Percentiles rank a stretch among this genome's conserved stretches.
These are phyloP conservation scores for Tetrapisispora pingtungensis DNA, from an alignment of 805 yeast genomes.

Conservation along the genomic window DNA sequence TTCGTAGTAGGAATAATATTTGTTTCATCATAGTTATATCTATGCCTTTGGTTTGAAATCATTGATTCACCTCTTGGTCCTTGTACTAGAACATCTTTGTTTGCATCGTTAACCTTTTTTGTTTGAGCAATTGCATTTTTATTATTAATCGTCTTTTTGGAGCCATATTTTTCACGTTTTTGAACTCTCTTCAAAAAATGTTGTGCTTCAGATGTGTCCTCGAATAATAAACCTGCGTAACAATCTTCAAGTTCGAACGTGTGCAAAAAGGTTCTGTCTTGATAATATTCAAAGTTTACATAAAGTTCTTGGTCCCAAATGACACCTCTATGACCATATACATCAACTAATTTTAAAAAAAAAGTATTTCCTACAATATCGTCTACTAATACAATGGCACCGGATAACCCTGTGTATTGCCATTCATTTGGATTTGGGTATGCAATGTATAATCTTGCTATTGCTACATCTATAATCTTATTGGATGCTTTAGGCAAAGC, in stretches of 20 bases:
- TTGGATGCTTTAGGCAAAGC: slow-evolving; percentile 82
- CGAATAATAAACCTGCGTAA: slow-evolving; percentile 75
- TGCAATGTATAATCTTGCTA: slow-evolving; percentile 83
- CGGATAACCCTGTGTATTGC: slow-evolving; percentile 81
- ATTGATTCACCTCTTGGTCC: slow-evolving; percentile 39
- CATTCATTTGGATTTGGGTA: slow-evolving; percentile 74
- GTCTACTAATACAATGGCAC: slow-evolving; percentile 81
- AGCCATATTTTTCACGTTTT: slow-evolving; percentile 69
- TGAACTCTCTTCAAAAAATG: slow-evolving; percentile 74
- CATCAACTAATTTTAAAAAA: slow-evolving; percentile 81
- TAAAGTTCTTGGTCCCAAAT: slow-evolving; percentile 96
- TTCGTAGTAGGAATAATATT: slow-evolving; percentile 27
- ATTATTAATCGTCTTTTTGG: slow-evolving; percentile 76
- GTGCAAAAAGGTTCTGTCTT: slow-evolving; percentile 91
- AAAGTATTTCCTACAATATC: slow-evolving; percentile 92
- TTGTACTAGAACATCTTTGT: slow-evolving; percentile 59
- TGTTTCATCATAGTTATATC: slow-evolving; percentile 21
- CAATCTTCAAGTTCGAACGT: slow-evolving; percentile 90
- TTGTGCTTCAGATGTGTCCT: slow-evolving; percentile 78
- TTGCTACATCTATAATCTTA: slow-evolving; percentile 81
- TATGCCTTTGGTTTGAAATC: slow-evolving; percentile 23
- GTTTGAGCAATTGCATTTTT: slow-evolving; percentile 80
- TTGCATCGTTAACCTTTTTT: slow-evolving; percentile 46
- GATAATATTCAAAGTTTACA: slow-evolving; percentile 78
- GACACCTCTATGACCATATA: slow-evolving; percentile 73